Conservation (phyloP, 202 grass and related monocot genomes). For the Schoenoplectus triqueter region DNA sequence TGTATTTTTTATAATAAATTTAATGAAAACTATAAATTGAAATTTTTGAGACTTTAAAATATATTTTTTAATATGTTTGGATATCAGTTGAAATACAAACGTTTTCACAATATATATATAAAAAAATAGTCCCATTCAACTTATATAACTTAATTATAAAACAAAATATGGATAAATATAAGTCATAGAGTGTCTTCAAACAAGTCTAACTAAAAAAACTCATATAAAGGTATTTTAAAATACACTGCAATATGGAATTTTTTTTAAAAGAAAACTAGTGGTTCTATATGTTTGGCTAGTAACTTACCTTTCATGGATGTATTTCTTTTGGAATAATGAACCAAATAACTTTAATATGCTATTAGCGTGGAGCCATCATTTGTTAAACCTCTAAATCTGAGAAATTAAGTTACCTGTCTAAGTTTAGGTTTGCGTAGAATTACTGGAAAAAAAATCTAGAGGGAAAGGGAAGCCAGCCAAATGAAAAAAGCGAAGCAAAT, state of each 20-base stretch:
- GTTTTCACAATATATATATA: too few species aligned
- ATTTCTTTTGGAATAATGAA: neutral
- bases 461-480: neutral
- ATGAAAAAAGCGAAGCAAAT: neutral
- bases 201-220: neutral
- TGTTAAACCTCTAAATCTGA: neutral
- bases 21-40: too few species aligned
- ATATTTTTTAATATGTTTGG: too few species aligned
- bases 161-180: neutral
- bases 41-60: too few species aligned
- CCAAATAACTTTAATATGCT: neutral
- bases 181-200: neutral
- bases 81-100: too few species aligned
- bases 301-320: too few species aligned
- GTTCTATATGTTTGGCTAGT: neutral
- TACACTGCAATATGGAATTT: neutral
- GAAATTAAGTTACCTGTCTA: neutral
- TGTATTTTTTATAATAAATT: too few species aligned
- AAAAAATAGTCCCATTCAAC: too few species aligned
- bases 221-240: neutral
- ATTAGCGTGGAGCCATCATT: neutral
- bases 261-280: neutral
- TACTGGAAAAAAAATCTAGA: neutral
- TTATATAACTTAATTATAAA: neutral
- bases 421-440: constrained; percentile 28